Conservation (phyloP, 2,329 filamentous ascomycete species). For the Microdochium bolleyi region DNA sequence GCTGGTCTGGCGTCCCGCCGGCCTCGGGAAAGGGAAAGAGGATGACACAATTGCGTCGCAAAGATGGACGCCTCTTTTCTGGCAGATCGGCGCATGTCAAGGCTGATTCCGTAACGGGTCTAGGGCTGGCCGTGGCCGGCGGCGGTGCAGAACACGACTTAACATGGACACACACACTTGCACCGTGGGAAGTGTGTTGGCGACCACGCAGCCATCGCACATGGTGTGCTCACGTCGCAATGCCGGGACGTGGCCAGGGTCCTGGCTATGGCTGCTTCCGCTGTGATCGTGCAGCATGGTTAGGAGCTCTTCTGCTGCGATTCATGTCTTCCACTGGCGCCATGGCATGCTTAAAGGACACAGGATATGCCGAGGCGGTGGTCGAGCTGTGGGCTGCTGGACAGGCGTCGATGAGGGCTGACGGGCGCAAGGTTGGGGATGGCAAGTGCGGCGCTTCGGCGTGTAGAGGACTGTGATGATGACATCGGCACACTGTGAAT, state of each 20-base stretch:
- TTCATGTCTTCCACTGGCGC: no score
- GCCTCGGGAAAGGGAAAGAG: not conserved
- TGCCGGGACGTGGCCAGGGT: not conserved
- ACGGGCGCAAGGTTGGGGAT: not conserved
- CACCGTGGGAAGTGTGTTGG: not conserved
- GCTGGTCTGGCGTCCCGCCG: not conserved
- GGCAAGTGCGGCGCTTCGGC: not conserved
- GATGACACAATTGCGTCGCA: not conserved
- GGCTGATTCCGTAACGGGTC: not conserved
- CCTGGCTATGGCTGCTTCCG: not conserved
- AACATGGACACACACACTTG: not conserved
- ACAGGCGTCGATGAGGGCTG: not conserved
- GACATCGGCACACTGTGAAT: not conserved
- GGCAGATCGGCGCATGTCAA: not conserved
- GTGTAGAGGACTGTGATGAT: not conserved
- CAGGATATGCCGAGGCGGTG: no score
- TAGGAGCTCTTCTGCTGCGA: not conserved
- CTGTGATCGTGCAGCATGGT: not conserved
- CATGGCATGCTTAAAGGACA: no score
- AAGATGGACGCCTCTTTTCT: not conserved
- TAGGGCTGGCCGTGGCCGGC: not conserved
- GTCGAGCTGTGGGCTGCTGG: no score
- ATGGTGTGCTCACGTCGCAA: constrained; percentile 1
- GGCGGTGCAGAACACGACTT: not conserved
- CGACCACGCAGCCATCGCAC: not conserved